A percentile compares a stretch with the other conserved stretches of the same genome.
These are phyloP conservation scores for Castanopsis chinensis DNA, from an alignment of 306 rosid genomes.

Conservation along the genomic window DNA sequence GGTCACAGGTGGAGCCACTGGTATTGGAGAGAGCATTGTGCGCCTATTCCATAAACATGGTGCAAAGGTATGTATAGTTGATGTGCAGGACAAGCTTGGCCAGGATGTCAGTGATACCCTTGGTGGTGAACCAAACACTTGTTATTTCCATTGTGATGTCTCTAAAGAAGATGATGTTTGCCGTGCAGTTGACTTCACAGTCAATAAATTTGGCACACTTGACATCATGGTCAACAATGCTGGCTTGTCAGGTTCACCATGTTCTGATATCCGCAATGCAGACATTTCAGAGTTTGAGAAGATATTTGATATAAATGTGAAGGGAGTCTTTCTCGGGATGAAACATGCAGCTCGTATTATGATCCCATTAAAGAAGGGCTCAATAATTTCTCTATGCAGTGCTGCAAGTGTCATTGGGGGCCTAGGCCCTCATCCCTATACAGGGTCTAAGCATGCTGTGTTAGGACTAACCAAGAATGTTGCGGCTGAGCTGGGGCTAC, in stretches of 20 bases:
- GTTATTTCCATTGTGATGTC: constrained; percentile 65
- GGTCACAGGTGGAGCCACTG: constrained; percentile 88
- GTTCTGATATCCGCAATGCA: constrained; percentile 58
- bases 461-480: constrained; percentile 74
- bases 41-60: constrained; percentile 71
- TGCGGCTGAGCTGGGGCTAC: constrained; percentile 78
- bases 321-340: constrained; percentile 87
- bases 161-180: constrained; percentile 55
- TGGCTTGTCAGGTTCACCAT: constrained; percentile 66
- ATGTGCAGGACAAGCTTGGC: constrained; percentile 71
- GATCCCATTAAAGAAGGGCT: constrained; percentile 72
- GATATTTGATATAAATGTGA: constrained; percentile 64
- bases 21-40: constrained; percentile 82
- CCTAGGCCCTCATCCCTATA: constrained; percentile 62
- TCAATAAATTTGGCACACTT: constrained; percentile 61
- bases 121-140: constrained; percentile 28
- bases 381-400: constrained; percentile 67
- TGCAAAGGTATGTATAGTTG: constrained; percentile 78
- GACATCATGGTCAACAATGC: constrained; percentile 91
- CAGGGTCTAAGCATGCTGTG: constrained; percentile 80
- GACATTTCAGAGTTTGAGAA: constrained; percentile 69
- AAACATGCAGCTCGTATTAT: constrained; percentile 70
- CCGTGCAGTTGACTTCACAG: constrained; percentile 52
- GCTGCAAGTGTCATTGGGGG: constrained; percentile 55
- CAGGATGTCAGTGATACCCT: constrained; percentile 50